These are phyloP conservation scores for Ustilago loliicola DNA, from an alignment of 1,284 basidiomycete species.

Conservation along the genomic window DNA sequence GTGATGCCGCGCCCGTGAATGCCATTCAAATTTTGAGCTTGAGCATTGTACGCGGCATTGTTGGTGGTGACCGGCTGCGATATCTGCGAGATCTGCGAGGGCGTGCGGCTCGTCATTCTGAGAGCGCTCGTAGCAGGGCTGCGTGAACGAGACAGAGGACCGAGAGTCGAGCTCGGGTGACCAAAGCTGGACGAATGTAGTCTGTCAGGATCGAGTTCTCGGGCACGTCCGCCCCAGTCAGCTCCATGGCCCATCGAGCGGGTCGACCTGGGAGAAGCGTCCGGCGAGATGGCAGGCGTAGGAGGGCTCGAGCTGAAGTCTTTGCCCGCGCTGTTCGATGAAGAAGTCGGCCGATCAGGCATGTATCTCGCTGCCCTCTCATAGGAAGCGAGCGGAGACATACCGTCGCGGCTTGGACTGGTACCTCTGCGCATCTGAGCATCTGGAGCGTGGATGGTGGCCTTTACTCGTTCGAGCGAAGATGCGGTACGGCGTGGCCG, in stretches of 20 bases:
- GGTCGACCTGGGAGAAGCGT: conserved; percentile 36
- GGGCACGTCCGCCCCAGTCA: conserved; percentile 35
- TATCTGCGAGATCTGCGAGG: conserved; percentile 39
- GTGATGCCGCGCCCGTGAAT: conserved; percentile 67
- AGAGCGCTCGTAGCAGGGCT: conserved; percentile 34
- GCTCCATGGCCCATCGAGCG: conserved; percentile 30
- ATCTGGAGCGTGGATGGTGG: not conserved
- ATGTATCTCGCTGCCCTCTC: conserved; percentile 26
- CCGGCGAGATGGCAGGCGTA: conserved; percentile 34
- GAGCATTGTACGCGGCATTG: conserved; percentile 5
- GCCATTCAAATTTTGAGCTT: conserved; percentile 32
- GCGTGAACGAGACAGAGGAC: conserved; percentile 34
- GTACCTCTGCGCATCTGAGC: conserved; percentile 7
- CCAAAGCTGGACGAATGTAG: conserved; percentile 40
- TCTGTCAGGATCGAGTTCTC: conserved; percentile 23
- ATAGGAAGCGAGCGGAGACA: conserved; percentile 28
- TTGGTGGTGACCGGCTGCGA: conserved; percentile 23
- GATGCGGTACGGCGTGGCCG: conserved; percentile 21
- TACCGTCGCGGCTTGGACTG: conserved; percentile 8
- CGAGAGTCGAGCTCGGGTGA: conserved; percentile 12
- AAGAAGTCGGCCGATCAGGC: conserved; percentile 7
- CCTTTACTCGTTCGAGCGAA: conserved; percentile 23
- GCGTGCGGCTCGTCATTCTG: conserved; percentile 41
- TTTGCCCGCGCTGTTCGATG: conserved; percentile 23
- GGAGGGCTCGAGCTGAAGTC: conserved; percentile 31